Base-by-base conservation (phyloP, 2,329 filamentous ascomycete genomes). In the Elsinoe perseae region DNA sequence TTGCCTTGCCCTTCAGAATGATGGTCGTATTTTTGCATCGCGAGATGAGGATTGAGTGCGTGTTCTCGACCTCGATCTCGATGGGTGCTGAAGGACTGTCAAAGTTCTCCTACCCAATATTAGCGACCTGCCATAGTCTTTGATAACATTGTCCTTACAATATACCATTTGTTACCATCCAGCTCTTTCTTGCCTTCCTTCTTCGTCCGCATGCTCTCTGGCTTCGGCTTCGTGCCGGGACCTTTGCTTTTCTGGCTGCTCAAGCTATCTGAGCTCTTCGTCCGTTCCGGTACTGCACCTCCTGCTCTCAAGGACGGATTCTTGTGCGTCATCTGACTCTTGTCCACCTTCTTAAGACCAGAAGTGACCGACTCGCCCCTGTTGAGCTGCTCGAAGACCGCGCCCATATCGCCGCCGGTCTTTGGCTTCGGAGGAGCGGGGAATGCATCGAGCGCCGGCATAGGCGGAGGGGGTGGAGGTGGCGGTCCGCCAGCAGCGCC, bases 321-420 rank as follows among this genome's bases (percentile, higher is more conserved):
- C 77, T 97, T 97, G 75, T 98, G 93, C 59, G 93, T 98, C 92
- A 96, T 96, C 71, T 97, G 80, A 55, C 87, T 93, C 68, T 85
- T 86, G 74, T 96, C 92, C 50, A 98, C 93, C 77, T 96, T 98
- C 63, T 87, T 86, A 32, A 98, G 79, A 28, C 87, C 85, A 62
- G 88, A 84, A 3, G 93, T 98, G 58, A 98, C 88, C n/a, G 82
- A 79, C 59, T 88, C 83, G 57, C 93, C 93, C 69, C 86, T 85
- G 73, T 97, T 97, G 54, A 98, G 76, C 62, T 96, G 87, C 38
- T 85, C 86, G 70, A 98, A 98, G 2, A 98, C 90, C 21, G 92
- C 90, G 20, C 84, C 83, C 70, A 95, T 83, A 56, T 92, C 90
- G 6, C 72, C 60, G 8, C 50, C 71, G 20, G 72, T 61, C 21